Conservation (phyloP, 345 rosid species). For the Brassica cretica region DNA sequence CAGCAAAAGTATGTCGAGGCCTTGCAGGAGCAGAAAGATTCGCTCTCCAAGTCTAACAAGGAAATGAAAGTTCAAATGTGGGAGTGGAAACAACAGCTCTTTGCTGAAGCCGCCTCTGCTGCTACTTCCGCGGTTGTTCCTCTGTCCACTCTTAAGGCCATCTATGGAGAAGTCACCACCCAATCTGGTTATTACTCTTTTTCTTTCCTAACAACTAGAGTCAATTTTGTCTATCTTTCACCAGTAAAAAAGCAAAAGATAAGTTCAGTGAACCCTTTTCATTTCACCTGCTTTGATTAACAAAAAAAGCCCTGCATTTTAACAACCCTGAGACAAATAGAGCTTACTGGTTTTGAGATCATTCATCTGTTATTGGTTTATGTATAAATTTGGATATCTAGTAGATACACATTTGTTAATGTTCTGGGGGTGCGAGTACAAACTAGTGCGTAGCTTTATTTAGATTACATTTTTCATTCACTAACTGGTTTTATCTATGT, state of each 20-base stretch:
- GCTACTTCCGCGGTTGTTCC: constrained; percentile 57
- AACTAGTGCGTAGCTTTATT: not conserved
- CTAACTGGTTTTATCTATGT: not conserved
- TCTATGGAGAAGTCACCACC: constrained; percentile 66
- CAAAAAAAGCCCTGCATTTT: no score
- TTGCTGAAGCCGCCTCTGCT: constrained; percentile 60
- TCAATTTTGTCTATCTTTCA: not conserved
- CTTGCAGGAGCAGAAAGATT: constrained; percentile 56
- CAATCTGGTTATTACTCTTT: not conserved
- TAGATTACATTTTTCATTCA: not conserved
- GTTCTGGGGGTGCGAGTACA: not conserved
- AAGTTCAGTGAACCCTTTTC: not conserved
- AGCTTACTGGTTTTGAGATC: not conserved
- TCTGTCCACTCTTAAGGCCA: constrained; percentile 61
- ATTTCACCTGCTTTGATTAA: no score
- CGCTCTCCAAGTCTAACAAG: constrained; percentile 35
- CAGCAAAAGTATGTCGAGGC: constrained; percentile 66
- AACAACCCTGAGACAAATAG: not conserved
- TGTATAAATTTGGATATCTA: not conserved
- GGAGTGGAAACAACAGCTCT: constrained; percentile 93
- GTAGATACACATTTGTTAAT: not conserved
- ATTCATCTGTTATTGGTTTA: not conserved
- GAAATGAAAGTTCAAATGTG: constrained; percentile 50
- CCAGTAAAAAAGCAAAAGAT: not conserved
- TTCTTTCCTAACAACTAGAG: not conserved